A percentile compares a stretch with the other conserved stretches of the same genome.
phyloP scores from a whole-genome alignment of 2,329 filamentous ascomycete species.

The Chaetomium globosum region DNA sequence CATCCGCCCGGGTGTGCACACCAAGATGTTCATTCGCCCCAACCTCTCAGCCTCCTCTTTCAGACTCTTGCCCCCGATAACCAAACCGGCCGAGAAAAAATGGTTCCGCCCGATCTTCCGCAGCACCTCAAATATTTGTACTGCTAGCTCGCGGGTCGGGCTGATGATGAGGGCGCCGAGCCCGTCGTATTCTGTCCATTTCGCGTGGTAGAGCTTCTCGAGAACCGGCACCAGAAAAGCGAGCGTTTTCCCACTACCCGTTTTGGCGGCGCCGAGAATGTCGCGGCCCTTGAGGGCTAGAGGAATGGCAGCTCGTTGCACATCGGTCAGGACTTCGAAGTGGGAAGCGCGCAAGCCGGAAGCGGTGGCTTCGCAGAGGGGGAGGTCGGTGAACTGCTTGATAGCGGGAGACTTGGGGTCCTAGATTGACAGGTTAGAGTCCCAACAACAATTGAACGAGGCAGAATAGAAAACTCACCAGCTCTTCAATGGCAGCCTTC shows the following conservation, averaged over 20 bases:
- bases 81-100: slow-evolving; percentile 84
- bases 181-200: slow-evolving; percentile 89
- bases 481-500: slow-evolving; percentile 34
- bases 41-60: slow-evolving; percentile 84
- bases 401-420: slow-evolving; percentile 62
- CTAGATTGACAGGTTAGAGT: slow-evolving; percentile 41
- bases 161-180: slow-evolving; percentile 90
- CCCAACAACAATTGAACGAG: too few relatives aligned
- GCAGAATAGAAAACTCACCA: slow-evolving; percentile 16
- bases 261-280: slow-evolving; percentile 92
- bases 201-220: slow-evolving; percentile 85
- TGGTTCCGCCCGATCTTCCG: slow-evolving; percentile 88
- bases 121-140: slow-evolving; percentile 94
- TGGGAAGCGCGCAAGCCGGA: slow-evolving; percentile 82
- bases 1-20: slow-evolving; percentile 93
- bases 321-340: slow-evolving; percentile 87
- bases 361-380: slow-evolving; percentile 78
- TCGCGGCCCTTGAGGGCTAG: slow-evolving; percentile 82
- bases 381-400: slow-evolving; percentile 78
- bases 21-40: slow-evolving; percentile 91
- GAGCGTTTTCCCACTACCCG: slow-evolving; percentile 91
- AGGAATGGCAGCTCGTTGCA: slow-evolving; percentile 87
- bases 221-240: slow-evolving; percentile 90
- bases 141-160: slow-evolving; percentile 90
- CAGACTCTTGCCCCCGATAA: slow-evolving; percentile 91